Base-by-base conservation (phyloP, 2,329 filamentous ascomycete genomes). In the Cytospora paraplurivora region DNA sequence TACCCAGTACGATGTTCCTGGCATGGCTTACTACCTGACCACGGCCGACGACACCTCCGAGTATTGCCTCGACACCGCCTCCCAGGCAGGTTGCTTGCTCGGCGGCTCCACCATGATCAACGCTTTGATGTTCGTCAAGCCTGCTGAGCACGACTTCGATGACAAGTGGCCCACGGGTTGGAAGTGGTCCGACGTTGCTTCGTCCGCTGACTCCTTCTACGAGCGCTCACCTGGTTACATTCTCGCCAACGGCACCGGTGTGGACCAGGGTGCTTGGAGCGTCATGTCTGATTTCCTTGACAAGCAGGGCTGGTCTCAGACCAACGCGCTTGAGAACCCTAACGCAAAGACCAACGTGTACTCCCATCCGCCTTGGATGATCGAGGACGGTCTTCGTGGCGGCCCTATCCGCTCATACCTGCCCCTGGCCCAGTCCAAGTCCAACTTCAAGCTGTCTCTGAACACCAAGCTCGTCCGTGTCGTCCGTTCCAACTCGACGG, bases 51-150 rank as follows among this genome's bases (percentile, higher is more conserved):
- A 67, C n/a, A 65, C 67, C n/a, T 70, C 56, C 37, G 57, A 68
- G 11, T 73, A 73, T 64, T 78, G 75, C 67, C 70, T 69, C 27
- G 76, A 78, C 67, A 76, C 73, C 11, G 73, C 74, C 17, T 69
- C 69, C 12, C 68, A 70, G 55, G 75, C 75, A 51, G 75, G 73
- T 5, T 77, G 76, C 65, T 62, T 78, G 33, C 70, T 78, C 2
- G 75, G 76, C 34, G 76, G 76, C 11, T 72, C 74, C 47, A 73
- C 71, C 34, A 70, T 70, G 47, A 67, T 77, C 65, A 76, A 76
- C 67, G 73, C 72, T 8, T 63, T 74, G 65, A 74, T 76, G 71
- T 76, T 71, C 62, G 70, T 76, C 41, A 69, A 69, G 63, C 74
- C 73, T 2, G 70, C 71, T 15, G 69, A 71, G 54, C 67, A 65